A percentile compares a stretch with the other conserved stretches of the same genome.
Conservation (phyloP, 1,284 basidiomycete genomes). For the Inonotus obliquus region DNA sequence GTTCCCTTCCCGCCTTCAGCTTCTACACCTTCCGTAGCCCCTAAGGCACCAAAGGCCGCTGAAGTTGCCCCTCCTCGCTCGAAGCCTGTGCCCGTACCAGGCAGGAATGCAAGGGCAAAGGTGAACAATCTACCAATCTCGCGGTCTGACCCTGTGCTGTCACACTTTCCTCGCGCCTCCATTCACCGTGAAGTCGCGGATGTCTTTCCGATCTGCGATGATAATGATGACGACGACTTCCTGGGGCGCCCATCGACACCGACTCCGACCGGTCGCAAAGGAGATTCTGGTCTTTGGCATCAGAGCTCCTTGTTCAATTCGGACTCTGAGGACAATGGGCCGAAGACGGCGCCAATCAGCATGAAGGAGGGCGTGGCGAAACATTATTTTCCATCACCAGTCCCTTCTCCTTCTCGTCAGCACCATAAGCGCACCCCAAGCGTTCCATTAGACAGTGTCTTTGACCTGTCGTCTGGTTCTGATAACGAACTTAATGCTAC, state of each 20-base stretch:
- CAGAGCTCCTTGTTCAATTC: constrained; percentile 2
- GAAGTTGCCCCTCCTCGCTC: neutral
- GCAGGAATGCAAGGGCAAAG: neutral
- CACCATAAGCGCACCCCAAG: constrained; percentile 16
- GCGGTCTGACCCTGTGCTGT: constrained; percentile 14
- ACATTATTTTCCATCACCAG: constrained; percentile 15
- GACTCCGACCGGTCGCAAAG: constrained; percentile 1
- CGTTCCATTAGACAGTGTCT: constrained; percentile 12
- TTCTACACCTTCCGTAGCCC: constrained; percentile 3
- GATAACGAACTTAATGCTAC: constrained; percentile 12
- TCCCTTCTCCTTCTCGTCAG: constrained; percentile 10
- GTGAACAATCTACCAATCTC: constrained; percentile 7
- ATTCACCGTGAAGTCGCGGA: neutral
- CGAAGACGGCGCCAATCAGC: constrained; percentile 13
- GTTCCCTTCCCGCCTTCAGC: constrained; percentile 9
- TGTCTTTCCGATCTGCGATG: constrained; percentile 16
- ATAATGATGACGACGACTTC: constrained; percentile 13
- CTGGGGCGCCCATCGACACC: constrained; percentile 15
- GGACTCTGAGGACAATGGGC: neutral
- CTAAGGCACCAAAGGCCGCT: constrained; percentile 2
- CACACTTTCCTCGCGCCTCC: neutral
- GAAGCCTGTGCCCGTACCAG: constrained; percentile 11
- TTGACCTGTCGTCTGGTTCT: constrained; percentile 15
- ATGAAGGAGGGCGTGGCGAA: constrained; percentile 5
- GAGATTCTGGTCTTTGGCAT: neutral